Percentiles rank a stretch among this genome's conserved stretches.
Evolutionary conservation across 106 monocot species (phyloP).

Genomic region (Dendrobium nobile): DNA sequence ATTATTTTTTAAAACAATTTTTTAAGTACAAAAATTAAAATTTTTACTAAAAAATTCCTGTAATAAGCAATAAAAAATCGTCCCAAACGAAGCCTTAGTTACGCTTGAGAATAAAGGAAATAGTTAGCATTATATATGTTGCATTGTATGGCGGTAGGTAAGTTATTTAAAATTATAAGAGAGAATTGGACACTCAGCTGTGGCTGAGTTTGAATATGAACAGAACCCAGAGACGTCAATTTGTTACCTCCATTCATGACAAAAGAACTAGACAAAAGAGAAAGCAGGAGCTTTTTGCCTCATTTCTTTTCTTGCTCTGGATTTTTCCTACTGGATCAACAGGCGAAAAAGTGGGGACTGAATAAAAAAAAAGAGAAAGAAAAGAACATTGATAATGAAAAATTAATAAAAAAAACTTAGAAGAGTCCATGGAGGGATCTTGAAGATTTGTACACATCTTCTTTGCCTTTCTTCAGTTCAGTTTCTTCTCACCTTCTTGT

Average conservation of each 20-base stretch:
- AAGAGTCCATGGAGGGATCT: conserved; percentile 9
- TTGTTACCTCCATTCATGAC: neutral
- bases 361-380: neutral
- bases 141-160: too few species aligned
- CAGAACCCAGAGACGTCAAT: neutral
- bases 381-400: conserved; percentile 2
- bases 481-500: conserved; percentile 23
- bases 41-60: too few species aligned
- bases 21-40: too few species aligned
- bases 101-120: too few species aligned
- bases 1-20: too few species aligned
- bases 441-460: conserved; percentile 28
- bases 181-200: too few species aligned
- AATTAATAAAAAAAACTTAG: conserved; percentile 1
- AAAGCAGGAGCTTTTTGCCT: neutral
- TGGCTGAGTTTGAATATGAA: neutral
- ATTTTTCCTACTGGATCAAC: conserved; percentile 40
- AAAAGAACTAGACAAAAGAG: neutral
- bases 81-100: too few species aligned
- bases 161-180: too few species aligned
- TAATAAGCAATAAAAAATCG: too few species aligned
- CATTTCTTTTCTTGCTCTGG: neutral
- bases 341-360: conserved; percentile 2
- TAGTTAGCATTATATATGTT: too few species aligned
- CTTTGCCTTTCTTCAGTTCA: conserved; percentile 15